Percentiles rank a stretch among this genome's conserved stretches.
phyloP scores from a whole-genome alignment of 2,329 filamentous ascomycete genomes.

The Fusarium camptoceras region DNA sequence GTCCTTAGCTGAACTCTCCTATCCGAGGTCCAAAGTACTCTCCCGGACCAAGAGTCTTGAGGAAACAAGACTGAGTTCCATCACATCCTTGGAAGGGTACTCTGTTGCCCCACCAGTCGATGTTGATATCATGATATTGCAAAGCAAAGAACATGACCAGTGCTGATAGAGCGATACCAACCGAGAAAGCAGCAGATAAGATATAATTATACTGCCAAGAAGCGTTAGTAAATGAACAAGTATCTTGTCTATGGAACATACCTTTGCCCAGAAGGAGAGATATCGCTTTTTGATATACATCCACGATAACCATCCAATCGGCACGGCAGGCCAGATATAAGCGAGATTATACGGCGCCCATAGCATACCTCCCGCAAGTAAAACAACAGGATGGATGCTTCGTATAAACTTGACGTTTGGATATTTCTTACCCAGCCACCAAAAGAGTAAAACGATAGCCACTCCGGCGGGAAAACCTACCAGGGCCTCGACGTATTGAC shows the following conservation, averaged over 20 bases:
- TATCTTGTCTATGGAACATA: constrained; percentile 2
- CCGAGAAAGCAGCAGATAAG: constrained; percentile 59
- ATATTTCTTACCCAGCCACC: constrained; percentile 50
- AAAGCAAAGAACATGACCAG: constrained; percentile 63
- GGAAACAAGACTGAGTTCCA: constrained; percentile 37
- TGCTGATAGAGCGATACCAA: constrained; percentile 59
- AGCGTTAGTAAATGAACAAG: constrained; percentile 11
- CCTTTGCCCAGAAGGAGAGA: constrained; percentile 62
- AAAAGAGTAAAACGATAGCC: constrained; percentile 52
- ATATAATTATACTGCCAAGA: constrained; percentile 59
- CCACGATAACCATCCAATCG: constrained; percentile 61
- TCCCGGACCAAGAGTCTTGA: constrained; percentile 41
- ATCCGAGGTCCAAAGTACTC: constrained; percentile 50
- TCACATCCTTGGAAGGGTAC: constrained; percentile 46
- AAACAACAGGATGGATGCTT: constrained; percentile 57
- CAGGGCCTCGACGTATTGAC: constrained; percentile 52
- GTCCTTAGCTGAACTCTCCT: constrained; percentile 32
- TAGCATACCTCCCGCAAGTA: constrained; percentile 55
- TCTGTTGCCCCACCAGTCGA: constrained; percentile 62
- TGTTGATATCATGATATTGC: constrained; percentile 51
- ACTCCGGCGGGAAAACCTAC: constrained; percentile 57
- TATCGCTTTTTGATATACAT: constrained; percentile 59
- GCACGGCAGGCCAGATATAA: constrained; percentile 61
- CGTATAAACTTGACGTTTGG: constrained; percentile 51
- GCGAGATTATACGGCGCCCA: constrained; percentile 60